Base-by-base conservation (phyloP, 345 rosid genomes). In the Populus davidiana region DNA sequence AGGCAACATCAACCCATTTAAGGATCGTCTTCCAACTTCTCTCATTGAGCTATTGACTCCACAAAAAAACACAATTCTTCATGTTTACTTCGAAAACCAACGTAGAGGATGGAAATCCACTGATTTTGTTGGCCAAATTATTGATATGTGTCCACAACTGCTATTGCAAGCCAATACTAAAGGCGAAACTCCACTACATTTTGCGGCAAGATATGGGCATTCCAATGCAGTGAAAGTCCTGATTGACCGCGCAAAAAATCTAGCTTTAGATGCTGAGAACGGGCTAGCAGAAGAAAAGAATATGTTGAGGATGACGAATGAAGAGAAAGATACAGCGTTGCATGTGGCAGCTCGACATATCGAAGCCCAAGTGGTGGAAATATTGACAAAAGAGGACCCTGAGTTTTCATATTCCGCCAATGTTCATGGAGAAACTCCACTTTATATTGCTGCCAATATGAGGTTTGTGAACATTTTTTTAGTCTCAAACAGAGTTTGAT, bases 291-390 rank as follows among this genome's bases (percentile, higher is more conserved):
- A 17, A 6, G 12, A 6, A 17, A 29, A 9, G 5, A 23, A 44
- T 38, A 67, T 67, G 78, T 0, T 56, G 56, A 69, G 80, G 18
- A 23, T 69, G 56, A 43, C 61, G 0, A 62, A 76, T 25, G 21
- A 38, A 17, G 39, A 69, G 17, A 20, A 65, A 25, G 50, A 75
- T 33, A 75, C 78, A 1, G 66, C 72, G 25, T 75, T 75, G 36
- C 78, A 67, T 2, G 66, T 33, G 43, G 78, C 78, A 21, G 65
- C 56, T 21, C 10, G 50, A 52, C 23, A 50, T 23, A 20, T 1
- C 23, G 4, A 6, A 5, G 0, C 8, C 3, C 4, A 50, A 5
- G 23, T 67, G 35, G 72, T 75, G 64, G 4, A 67, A 35, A 13
- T 36, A 6, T 38, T n/a, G 43, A 38, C 18, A 3, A 13, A 35